These are phyloP conservation scores for Geopyxis carbonaria DNA, from an alignment of 495 filamentous ascomycete genomes.

Conservation along the genomic window DNA sequence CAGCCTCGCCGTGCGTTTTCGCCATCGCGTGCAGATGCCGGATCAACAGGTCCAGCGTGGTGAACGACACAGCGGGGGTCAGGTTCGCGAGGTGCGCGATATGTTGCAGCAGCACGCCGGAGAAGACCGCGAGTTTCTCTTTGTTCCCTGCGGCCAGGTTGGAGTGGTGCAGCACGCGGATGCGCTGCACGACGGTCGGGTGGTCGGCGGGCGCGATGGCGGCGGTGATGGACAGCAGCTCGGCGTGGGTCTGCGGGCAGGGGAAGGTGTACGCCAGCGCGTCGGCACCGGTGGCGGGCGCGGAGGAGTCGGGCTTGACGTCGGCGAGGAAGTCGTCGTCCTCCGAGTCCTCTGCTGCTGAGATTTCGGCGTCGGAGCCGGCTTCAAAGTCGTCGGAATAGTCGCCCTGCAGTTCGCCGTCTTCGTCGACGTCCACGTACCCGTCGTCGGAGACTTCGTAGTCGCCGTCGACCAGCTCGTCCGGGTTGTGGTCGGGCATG, in stretches of 20 bases:
- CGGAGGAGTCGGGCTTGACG: conserved; percentile 3
- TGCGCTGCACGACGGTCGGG: conserved; percentile 67
- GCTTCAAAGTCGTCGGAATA: conserved; percentile 29
- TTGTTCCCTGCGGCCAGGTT: conserved; percentile 74
- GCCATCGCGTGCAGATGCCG: conserved; percentile 76
- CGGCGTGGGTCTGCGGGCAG: conserved; percentile 60
- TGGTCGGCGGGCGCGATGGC: conserved; percentile 43
- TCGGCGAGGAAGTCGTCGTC: conserved; percentile 53
- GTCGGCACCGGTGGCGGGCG: conserved; percentile 19
- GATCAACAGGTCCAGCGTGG: conserved; percentile 47
- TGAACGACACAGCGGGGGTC: conserved; percentile 30
- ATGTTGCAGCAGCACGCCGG: conserved; percentile 59
- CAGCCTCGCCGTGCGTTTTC: conserved; percentile 59
- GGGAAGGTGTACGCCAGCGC: conserved; percentile 61
- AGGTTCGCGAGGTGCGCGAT: conserved; percentile 45
- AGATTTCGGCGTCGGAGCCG: conserved; percentile 35
- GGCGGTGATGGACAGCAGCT: conserved; percentile 49
- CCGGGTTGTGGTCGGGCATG: conserved; percentile 28
- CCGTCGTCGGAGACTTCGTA: conserved; percentile 31
- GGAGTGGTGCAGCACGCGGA: conserved; percentile 77
- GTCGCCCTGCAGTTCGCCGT: conserved; percentile 37
- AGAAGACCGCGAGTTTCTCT: conserved; percentile 52
- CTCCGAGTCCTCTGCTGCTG: conserved; percentile 39
- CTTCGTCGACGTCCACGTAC: conserved; percentile 51
- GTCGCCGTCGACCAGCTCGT: conserved; percentile 32